Conservation (phyloP, 257 asterid species). For the Plantago ovata region DNA sequence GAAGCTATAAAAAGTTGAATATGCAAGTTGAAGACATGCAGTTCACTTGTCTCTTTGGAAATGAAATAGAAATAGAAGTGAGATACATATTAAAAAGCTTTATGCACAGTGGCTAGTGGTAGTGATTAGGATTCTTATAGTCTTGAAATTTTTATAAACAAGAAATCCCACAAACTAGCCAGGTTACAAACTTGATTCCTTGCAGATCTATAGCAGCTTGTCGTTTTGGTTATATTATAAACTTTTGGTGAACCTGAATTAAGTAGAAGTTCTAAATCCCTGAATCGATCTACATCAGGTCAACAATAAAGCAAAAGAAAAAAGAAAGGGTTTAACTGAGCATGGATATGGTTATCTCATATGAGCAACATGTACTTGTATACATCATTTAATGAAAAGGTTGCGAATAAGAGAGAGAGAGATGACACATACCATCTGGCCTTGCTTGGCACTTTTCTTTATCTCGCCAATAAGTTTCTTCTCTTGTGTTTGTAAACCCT, state of each 20-base stretch:
- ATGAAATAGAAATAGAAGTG: background rate
- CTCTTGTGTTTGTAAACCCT: conserved; percentile 87
- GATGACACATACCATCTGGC: conserved; percentile 71
- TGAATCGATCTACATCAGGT: too few species aligned
- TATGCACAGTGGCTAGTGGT: background rate
- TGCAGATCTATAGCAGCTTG: too few species aligned
- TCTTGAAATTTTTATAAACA: too few species aligned
- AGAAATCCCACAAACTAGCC: too few species aligned
- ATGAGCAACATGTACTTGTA: background rate
- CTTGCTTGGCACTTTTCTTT: conserved; percentile 97
- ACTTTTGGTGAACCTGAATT: too few species aligned
- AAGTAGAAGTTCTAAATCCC: too few species aligned
- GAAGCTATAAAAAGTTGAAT: background rate
- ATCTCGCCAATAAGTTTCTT: conserved; percentile 88
- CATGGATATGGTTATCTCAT: too few species aligned
- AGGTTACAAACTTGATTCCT: too few species aligned
- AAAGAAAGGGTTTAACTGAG: too few species aligned
- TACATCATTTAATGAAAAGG: background rate
- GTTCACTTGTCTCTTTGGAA: background rate
- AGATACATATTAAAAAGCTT: background rate
- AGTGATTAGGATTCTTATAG: conserved; percentile 10
- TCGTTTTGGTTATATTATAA: too few species aligned
- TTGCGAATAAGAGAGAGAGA: background rate
- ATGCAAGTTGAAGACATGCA: background rate
- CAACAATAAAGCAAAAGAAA: too few species aligned